Percentiles rank a stretch among this genome's conserved stretches.
Conservation (phyloP, 1,284 basidiomycete genomes). For the Puccinia triticina region DNA sequence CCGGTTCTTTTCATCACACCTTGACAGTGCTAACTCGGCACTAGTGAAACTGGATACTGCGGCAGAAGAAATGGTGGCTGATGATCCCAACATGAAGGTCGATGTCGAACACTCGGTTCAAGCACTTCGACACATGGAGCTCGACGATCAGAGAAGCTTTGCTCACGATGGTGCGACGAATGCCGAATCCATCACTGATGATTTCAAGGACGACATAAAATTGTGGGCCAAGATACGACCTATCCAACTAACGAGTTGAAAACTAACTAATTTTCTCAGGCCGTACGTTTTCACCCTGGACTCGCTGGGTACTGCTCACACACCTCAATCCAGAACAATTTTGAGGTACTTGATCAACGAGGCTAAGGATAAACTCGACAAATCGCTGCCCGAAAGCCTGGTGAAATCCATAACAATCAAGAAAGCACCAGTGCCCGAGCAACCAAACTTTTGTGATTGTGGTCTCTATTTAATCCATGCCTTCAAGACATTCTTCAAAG, state of each 20-base stretch:
- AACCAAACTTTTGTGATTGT: conserved; percentile 83
- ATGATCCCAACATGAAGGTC: neutral
- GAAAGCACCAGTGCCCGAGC: conserved; percentile 68
- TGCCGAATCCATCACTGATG: neutral
- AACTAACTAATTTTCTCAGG: conserved; percentile 8
- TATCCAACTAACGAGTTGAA: neutral
- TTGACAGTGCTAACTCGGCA: neutral
- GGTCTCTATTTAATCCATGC: conserved; percentile 81
- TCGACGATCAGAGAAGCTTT: conserved; percentile 25
- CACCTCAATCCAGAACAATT: conserved; percentile 69
- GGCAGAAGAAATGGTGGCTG: neutral
- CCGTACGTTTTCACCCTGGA: conserved; percentile 79
- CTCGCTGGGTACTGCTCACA: conserved; percentile 74
- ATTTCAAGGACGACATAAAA: neutral
- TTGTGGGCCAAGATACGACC: neutral
- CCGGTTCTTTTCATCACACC: neutral
- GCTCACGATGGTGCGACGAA: neutral
- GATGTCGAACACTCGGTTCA: conserved; percentile 20
- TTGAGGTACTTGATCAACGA: conserved; percentile 74
- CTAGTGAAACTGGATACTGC: neutral
- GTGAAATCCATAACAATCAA: conserved; percentile 58
- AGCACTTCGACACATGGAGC: conserved; percentile 25
- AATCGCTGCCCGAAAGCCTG: conserved; percentile 61
- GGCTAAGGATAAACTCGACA: conserved; percentile 73
- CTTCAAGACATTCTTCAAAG: conserved; percentile 70